phyloP scores from a whole-genome alignment of 768 basidiomycete genomes.

The Scleroderma citrinum region DNA sequence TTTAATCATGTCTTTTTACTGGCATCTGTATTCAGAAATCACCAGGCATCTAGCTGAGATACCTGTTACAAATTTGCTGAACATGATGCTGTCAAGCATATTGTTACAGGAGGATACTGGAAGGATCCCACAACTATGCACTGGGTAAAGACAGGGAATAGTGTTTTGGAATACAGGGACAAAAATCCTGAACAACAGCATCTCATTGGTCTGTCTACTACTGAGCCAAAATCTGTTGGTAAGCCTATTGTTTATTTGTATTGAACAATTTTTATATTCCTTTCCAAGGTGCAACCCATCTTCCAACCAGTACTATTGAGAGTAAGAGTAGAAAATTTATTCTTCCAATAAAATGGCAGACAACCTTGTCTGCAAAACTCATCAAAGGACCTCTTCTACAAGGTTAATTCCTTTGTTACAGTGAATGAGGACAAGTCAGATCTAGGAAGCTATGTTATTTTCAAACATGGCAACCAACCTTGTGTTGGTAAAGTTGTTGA shows the following conservation, averaged over 20 bases:
- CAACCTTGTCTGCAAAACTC: background rate
- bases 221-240: background rate
- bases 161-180: background rate
- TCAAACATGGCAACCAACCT: background rate
- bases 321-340: background rate
- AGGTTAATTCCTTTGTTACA: too few species aligned
- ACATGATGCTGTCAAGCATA: slow-evolving; percentile 11
- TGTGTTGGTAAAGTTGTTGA: slow-evolving; percentile 2
- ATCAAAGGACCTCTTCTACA: background rate
- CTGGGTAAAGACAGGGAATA: slow-evolving; percentile 5
- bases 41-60: slow-evolving; percentile 25
- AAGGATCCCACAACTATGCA: background rate
- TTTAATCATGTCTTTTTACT: slow-evolving; percentile 23
- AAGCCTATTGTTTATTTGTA: background rate
- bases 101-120: slow-evolving; percentile 12
- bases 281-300: background rate
- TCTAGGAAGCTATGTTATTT: slow-evolving; percentile 1
- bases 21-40: slow-evolving; percentile 22
- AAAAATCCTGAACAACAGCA: slow-evolving; percentile 2
- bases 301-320: background rate
- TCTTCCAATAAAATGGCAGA: background rate
- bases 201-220: background rate
- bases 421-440: slow-evolving; percentile 1
- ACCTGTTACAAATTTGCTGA: slow-evolving; percentile 8
- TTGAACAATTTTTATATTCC: background rate